A percentile compares a stretch with the other conserved stretches of the same genome.
Evolutionary conservation across 2,329 filamentous ascomycete species (phyloP).

Genomic region (Xylariaceae sp.): DNA sequence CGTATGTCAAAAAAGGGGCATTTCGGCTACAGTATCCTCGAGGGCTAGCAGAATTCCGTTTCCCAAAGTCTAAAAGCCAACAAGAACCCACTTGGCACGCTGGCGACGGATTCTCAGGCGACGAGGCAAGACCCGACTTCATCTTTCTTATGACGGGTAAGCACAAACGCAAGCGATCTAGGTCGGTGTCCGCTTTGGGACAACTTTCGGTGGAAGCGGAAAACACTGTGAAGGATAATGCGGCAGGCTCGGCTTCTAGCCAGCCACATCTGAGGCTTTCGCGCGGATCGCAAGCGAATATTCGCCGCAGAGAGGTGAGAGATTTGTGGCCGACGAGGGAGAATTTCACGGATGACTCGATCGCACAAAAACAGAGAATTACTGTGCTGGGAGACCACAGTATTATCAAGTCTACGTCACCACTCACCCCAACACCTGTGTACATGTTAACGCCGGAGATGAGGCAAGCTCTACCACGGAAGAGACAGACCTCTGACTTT

Average conservation of each 20-base stretch:
- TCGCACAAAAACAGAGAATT: slow-evolving; percentile 6
- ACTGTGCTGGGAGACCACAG: not conserved
- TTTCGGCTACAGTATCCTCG: slow-evolving; percentile 33
- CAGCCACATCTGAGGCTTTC: not conserved
- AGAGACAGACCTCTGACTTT: slow-evolving; percentile 33
- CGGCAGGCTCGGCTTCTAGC: not conserved
- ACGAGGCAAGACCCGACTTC: slow-evolving; percentile 37
- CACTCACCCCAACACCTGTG: not conserved
- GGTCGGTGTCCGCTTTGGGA: slow-evolving; percentile 32
- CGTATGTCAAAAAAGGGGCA: slow-evolving; percentile 40
- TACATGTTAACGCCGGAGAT: not conserved
- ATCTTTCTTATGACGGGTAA: slow-evolving; percentile 31
- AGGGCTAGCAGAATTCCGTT: slow-evolving; percentile 29
- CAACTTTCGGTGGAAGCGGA: slow-evolving; percentile 33
- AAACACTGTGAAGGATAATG: not conserved
- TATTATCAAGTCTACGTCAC: slow-evolving; percentile 6
- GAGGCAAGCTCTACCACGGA: slow-evolving; percentile 2
- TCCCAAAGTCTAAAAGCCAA: slow-evolving; percentile 34
- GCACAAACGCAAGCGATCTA: slow-evolving; percentile 34
- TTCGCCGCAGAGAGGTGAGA: slow-evolving; percentile 17
- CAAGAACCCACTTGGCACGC: slow-evolving; percentile 33
- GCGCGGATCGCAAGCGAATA: slow-evolving; percentile 5
- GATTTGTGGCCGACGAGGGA: slow-evolving; percentile 41
- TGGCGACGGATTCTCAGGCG: slow-evolving; percentile 43
- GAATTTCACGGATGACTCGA: slow-evolving; percentile 36